Conservation (phyloP, 352 stramenopile species). For the Hyaloperonospora brassicae region DNA sequence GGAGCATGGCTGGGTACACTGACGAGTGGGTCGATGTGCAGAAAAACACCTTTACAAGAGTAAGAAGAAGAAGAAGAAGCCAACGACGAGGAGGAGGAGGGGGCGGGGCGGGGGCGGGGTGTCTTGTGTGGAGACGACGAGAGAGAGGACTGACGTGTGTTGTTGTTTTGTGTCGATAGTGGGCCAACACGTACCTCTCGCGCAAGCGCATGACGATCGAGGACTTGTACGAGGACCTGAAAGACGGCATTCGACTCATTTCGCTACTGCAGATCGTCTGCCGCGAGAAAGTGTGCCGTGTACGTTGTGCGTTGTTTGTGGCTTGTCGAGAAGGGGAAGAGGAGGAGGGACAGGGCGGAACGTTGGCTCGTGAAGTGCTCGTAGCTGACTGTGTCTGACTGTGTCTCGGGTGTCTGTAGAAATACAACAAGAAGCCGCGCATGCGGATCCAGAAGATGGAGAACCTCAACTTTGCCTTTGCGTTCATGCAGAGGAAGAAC, state of each 20-base stretch:
- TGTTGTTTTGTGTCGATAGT: constrained; percentile 33
- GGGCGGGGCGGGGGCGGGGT: background rate
- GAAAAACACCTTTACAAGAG: constrained; percentile 88
- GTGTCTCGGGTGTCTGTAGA: constrained; percentile 25
- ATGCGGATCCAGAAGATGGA: constrained; percentile 92
- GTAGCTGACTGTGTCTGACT: background rate
- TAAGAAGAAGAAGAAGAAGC: constrained; percentile 28
- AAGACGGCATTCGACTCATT: constrained; percentile 81
- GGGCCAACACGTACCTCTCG: constrained; percentile 86
- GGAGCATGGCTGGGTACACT: constrained; percentile 36
- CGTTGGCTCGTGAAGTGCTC: background rate
- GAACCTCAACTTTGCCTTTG: constrained; percentile 87
- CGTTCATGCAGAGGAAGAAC: constrained; percentile 84
- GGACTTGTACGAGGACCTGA: constrained; percentile 85
- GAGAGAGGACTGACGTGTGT: constrained; percentile 10
- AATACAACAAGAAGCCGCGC: constrained; percentile 89
- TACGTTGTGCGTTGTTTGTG: constrained; percentile 73
- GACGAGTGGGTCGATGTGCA: constrained; percentile 88
- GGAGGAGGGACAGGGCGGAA: background rate
- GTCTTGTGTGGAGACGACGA: background rate
- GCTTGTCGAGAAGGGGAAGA: background rate
- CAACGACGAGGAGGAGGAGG: too few species aligned
- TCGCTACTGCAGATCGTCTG: constrained; percentile 86
- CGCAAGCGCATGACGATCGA: constrained; percentile 85
- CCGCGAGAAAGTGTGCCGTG: constrained; percentile 77